Evolutionary conservation across 73 alveolate genomes (phyloP).

Genomic region (Stentor roeselii): DNA sequence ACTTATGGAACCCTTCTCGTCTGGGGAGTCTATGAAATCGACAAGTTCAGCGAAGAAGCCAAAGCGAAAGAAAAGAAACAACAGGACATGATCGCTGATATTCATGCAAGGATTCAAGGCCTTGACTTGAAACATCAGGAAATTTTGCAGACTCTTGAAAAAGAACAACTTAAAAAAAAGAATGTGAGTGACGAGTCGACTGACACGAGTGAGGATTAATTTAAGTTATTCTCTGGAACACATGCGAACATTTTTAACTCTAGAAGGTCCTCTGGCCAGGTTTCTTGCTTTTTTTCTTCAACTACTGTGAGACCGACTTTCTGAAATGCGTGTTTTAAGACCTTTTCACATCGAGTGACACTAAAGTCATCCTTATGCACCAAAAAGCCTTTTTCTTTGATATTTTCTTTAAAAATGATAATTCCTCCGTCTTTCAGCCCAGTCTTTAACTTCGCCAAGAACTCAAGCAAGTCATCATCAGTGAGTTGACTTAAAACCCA

Average conservation of each 20-base stretch:
- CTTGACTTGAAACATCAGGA: too few species aligned
- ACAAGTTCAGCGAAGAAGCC: neutral
- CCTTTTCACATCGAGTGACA: constrained; percentile 43
- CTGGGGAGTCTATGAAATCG: neutral
- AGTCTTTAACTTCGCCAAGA: constrained; percentile 45
- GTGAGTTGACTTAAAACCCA: constrained; percentile 68
- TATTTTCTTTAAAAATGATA: constrained; percentile 68
- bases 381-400: constrained; percentile 37
- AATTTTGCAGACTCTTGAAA: too few species aligned
- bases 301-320: constrained; percentile 48
- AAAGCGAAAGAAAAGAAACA: too few species aligned
- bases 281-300: constrained; percentile 37
- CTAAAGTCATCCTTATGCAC: constrained; percentile 57
- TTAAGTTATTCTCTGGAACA: neutral
- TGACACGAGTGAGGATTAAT: constrained; percentile 11
- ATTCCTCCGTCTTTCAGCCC: constrained; percentile 46
- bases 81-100: too few species aligned
- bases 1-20: neutral
- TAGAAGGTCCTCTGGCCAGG: constrained; percentile 53
- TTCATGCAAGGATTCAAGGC: too few species aligned
- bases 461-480: constrained; percentile 61
- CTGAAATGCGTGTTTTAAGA: constrained; percentile 42
- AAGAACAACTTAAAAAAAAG: too few species aligned
- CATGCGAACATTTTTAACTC: constrained; percentile 46
- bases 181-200: too few species aligned